Evolutionary conservation across 148 eudicot species (phyloP), one percentile per base, ranked within the genome.

Genomic region (Salicornia ramosissima): DNA sequence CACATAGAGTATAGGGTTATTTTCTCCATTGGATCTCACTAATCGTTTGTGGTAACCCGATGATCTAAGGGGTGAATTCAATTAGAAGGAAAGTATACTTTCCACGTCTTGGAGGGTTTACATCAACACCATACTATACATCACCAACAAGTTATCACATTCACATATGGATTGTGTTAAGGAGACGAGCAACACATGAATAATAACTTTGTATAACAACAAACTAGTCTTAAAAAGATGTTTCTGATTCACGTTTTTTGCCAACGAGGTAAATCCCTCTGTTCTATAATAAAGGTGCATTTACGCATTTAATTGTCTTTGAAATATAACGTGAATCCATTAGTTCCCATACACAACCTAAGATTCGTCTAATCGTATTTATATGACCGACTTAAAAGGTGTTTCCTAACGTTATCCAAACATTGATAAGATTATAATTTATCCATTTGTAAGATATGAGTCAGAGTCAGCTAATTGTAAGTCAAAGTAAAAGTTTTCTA

Each of bases 291-390:
- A 59, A 65, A 58, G 43, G 60, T 46, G 56, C 74, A 58, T 63
- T 50, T 50, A 14, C 18, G 2, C 21, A 54, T 55, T 66, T 58
- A 77, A 77, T 65, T 71, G 26, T 13, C 22, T 25, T 51, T n/a
- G n/a, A 71, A 42, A 67, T 43, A 71, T 71, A 57, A 76, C 71
- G 79, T 76, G 79, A 76, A 65, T 50, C 19, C 40, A 54, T 21
- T 49, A 46, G 10, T 15, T 66, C 8, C 26, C 25, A 3, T 24
- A 3, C 18, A 14, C n/a, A n/a, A 71, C 25, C 58, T 71, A 47
- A 46, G n/a, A 71, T 61, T 30, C 19, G 52, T 25, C n/a, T n/a
- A n/a, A n/a, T n/a, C n/a, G n/a, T n/a, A 36, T 61, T 61, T 21
- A 50, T 64, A 24, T 71, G 45, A 74, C 71, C 65, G 49, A 66